These are phyloP conservation scores for Cytospora piceae DNA, from an alignment of 2,329 filamentous ascomycete genomes.

Conservation along the genomic window DNA sequence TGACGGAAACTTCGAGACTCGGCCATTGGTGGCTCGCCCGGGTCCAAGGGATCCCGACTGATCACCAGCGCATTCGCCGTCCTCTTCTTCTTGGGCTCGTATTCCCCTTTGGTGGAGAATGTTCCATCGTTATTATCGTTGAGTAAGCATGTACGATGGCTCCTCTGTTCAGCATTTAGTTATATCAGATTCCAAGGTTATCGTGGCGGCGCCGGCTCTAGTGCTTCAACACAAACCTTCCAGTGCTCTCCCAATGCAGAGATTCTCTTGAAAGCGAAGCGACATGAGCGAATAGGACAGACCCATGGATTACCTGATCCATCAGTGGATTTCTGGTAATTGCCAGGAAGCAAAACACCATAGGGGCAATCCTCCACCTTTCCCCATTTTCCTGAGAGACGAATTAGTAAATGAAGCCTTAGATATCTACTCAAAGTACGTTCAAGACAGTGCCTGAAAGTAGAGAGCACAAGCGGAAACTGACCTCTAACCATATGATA, in stretches of 20 bases:
- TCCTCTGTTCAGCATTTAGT: background rate
- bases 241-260: conserved; percentile 8
- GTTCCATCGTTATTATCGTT: conserved; percentile 24
- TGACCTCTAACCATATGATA: conserved; percentile 9
- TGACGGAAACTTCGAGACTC: background rate
- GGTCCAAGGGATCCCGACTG: background rate
- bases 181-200: background rate
- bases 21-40: background rate
- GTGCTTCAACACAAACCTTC: conserved; percentile 1
- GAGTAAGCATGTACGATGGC: conserved; percentile 12
- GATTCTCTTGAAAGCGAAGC: background rate
- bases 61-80: conserved; percentile 7
- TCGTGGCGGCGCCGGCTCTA: background rate
- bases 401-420: background rate
- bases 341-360: conserved; percentile 7
- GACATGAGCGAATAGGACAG: conserved; percentile 21
- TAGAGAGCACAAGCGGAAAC: background rate
- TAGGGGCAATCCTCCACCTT: background rate
- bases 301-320: conserved; percentile 11
- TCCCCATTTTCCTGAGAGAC: background rate
- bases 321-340: conserved; percentile 5
- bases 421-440: too few species aligned
- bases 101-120: conserved; percentile 12
- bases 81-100: background rate
- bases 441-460: background rate